These are phyloP conservation scores for Hygrophila difformis DNA, from an alignment of 257 asterid species.

Conservation along the genomic window DNA sequence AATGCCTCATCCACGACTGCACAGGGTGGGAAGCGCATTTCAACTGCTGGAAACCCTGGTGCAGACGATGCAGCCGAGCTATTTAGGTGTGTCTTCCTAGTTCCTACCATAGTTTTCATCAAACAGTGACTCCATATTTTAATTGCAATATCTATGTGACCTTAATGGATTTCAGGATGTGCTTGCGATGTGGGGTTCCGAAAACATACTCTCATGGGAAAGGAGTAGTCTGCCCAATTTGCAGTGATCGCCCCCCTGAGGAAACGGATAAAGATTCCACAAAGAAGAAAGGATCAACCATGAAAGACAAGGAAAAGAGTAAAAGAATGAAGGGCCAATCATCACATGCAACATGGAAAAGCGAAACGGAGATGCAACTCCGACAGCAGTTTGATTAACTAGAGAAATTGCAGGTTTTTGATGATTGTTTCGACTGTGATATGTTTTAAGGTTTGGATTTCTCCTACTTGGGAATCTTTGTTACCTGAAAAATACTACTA, in stretches of 20 bases:
- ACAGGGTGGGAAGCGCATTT: slow-evolving; percentile 53
- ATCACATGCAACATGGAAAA: slow-evolving; percentile 94
- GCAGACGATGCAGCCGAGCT: slow-evolving; percentile 87
- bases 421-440: neutral
- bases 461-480: too few relatives aligned
- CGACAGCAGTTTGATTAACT: slow-evolving; percentile 92
- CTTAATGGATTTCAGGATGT: slow-evolving; percentile 46
- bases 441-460: too few relatives aligned
- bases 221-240: slow-evolving; percentile 81
- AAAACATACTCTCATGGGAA: slow-evolving; percentile 58
- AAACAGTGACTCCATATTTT: too few relatives aligned
- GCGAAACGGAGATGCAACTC: slow-evolving; percentile 96
- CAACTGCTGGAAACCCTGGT: slow-evolving; percentile 54
- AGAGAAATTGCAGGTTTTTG: neutral
- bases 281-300: slow-evolving; percentile 64
- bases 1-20: slow-evolving; percentile 22
- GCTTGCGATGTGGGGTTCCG: slow-evolving; percentile 74
- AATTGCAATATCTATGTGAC: neutral
- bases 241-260: slow-evolving; percentile 54
- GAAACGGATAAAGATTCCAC: slow-evolving; percentile 39
- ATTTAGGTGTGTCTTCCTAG: slow-evolving; percentile 37
- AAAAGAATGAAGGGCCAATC: slow-evolving; percentile 98
- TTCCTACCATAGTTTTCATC: too few relatives aligned
- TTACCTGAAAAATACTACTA: too few relatives aligned
- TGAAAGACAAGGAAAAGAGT: slow-evolving; percentile 88